phyloP scores from a whole-genome alignment of 2,329 filamentous ascomycete species.

The Botrytis sinoallii region DNA sequence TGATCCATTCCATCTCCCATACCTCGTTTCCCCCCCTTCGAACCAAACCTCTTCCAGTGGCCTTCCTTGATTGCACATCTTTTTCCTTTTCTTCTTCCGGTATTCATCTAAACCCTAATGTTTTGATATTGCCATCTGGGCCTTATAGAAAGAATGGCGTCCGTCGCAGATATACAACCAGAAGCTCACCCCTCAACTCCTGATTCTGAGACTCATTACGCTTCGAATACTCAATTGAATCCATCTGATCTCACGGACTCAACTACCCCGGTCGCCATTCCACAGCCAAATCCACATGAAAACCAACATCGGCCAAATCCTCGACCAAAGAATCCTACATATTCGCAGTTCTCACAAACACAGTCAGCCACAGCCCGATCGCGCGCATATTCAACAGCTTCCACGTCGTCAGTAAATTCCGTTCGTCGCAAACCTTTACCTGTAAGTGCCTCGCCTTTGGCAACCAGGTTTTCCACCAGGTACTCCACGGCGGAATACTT shows the following conservation, averaged over 20 bases:
- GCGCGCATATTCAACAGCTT: conserved; percentile 30
- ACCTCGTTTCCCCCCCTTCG: conserved; percentile 20
- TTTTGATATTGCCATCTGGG: conserved; percentile 19
- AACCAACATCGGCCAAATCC: conserved; percentile 22
- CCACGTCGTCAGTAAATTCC: conserved; percentile 28
- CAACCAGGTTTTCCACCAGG: conserved; percentile 48
- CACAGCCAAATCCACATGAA: conserved; percentile 18
- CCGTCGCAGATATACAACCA: conserved; percentile 22
- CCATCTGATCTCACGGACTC: conserved; percentile 31
- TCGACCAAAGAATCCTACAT: conserved; percentile 20
- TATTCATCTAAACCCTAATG: conserved; percentile 6
- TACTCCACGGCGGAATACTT: conserved; percentile 45
- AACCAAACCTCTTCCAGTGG: conserved; percentile 10
- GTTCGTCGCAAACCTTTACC: conserved; percentile 62
- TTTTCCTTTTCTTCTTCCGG: conserved; percentile 19
- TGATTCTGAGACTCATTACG: conserved; percentile 35
- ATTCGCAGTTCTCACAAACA: conserved; percentile 16
- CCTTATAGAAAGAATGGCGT: conserved; percentile 30
- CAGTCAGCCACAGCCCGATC: conserved; percentile 26
- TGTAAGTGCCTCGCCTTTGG: conserved; percentile 51
- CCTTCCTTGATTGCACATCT: conserved; percentile 30
- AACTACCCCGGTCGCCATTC: conserved; percentile 21
- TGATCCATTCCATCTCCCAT: conserved; percentile 5
- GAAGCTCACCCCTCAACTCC: conserved; percentile 27
- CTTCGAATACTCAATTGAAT: conserved; percentile 27